Base-by-base conservation (phyloP, 495 filamentous ascomycete genomes). In the Apiosordaria backusii region DNA sequence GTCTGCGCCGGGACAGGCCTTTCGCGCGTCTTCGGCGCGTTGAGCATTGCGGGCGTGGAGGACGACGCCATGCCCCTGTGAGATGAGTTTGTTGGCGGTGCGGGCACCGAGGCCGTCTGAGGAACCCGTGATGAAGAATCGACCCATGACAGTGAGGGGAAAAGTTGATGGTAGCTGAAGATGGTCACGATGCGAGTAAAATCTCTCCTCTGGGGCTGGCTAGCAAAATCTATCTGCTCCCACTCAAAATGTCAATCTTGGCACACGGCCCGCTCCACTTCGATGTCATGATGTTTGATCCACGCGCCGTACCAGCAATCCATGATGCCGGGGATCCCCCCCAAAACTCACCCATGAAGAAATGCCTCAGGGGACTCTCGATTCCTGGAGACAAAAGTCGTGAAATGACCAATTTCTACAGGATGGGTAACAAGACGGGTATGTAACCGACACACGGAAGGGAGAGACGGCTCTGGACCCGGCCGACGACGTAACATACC, bases 21-120 rank as follows among this genome's bases (percentile, higher is more conserved):
- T 60, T 16, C 73, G 73, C 0, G 84, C 79, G 26, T 82, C 76
- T 10, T 69, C 62, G 1, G 83, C 83, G 54, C 86, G 80, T 6
- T 80, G 71, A 26, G 74, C 63, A 74, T 82, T 86, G 60, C 84
- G 83, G 1, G 84, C 85, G 69, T 89, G 86, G 0, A 88, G 78
- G 61, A 82, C 78, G 61, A 88, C 85, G 4, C 77, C 70, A 73
- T 88, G 84, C 54, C 85, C 84, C 40, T 78, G 77, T 2, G 81
- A 72, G 54, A 81, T 60, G 25, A 88, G 84, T 29, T 74, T 63
- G 65, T 81, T 81, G 53, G 85, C 86, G 0, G 81, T 78, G 4
- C 78, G 76, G 45, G 75, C 81, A 65, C 85, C 86, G 26, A 87
- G 80, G 66, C 85, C 85, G 66, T 79, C 75, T 4, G 77, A 75